These are phyloP conservation scores for Peronospora belbahrii DNA, from an alignment of 352 stramenopile genomes.

Conservation along the genomic window DNA sequence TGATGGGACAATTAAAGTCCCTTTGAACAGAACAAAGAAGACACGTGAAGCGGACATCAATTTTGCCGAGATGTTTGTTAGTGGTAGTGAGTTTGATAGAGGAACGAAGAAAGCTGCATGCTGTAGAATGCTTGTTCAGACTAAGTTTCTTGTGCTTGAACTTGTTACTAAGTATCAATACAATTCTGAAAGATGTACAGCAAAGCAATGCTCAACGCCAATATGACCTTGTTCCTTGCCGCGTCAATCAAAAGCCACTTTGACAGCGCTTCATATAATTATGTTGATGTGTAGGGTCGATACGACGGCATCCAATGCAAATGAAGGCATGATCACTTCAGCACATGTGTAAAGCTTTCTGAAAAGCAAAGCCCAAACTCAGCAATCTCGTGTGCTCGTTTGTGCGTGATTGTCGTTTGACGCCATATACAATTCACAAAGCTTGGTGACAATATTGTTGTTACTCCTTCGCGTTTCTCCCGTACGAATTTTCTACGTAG, in stretches of 20 bases:
- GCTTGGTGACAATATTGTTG: constrained; percentile 29
- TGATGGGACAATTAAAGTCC: constrained; percentile 76
- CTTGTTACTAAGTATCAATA: constrained; percentile 26
- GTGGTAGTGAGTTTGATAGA: constrained; percentile 9
- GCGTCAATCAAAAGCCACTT: constrained; percentile 36
- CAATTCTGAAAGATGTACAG: constrained; percentile 35
- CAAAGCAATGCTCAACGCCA: constrained; percentile 28
- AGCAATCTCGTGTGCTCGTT: constrained; percentile 15
- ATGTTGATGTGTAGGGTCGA: constrained; percentile 16
- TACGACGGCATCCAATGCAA: constrained; percentile 30
- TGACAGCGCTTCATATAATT: constrained; percentile 31
- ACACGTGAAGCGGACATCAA: neutral
- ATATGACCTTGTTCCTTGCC: constrained; percentile 27
- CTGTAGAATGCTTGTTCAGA: constrained; percentile 3
- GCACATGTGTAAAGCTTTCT: constrained; percentile 34
- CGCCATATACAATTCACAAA: constrained; percentile 33
- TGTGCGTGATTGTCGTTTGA: constrained; percentile 3
- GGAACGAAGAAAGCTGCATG: constrained; percentile 6
- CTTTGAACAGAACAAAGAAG: constrained; percentile 26
- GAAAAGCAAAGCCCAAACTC: constrained; percentile 36
- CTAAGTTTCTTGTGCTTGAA: constrained; percentile 1
- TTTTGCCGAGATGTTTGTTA: neutral
- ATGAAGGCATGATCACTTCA: constrained; percentile 22
- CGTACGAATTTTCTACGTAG: too few relatives aligned
- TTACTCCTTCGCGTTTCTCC: constrained; percentile 17